Percentiles rank a stretch among this genome's conserved stretches.
phyloP scores from a whole-genome alignment of 257 asterid genomes.

The Gentiana macrophylla region DNA sequence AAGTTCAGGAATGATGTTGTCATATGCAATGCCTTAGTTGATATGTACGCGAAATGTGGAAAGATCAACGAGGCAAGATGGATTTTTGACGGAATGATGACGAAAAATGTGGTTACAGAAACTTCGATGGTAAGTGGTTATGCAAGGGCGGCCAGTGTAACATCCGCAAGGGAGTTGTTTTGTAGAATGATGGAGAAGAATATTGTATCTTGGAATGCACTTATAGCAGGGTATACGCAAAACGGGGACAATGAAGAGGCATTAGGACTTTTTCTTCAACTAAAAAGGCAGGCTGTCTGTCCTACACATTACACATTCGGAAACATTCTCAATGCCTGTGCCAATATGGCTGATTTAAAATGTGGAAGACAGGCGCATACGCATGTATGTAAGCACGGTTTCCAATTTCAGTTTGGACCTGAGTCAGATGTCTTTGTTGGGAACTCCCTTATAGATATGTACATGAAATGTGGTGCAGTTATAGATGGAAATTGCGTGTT shows the following conservation, averaged over 20 bases:
- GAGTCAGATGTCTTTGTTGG: conserved; percentile 19
- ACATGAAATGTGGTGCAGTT: conserved; percentile 19
- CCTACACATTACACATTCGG: conserved; percentile 20
- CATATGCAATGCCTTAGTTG: conserved; percentile 8
- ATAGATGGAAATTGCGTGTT: conserved; percentile 11
- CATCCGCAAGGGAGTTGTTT: conserved; percentile 12
- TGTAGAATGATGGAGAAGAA: conserved; percentile 10
- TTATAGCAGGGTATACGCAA: conserved; percentile 20
- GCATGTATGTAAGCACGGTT: conserved; percentile 7
- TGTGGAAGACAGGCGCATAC: conserved; percentile 17
- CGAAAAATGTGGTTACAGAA: conserved; percentile 6
- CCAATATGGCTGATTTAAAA: conserved; percentile 14
- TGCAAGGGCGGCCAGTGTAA: conserved; percentile 5
- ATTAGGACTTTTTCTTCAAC: conserved; percentile 13
- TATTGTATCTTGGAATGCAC: conserved; percentile 22
- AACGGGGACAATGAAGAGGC: conserved; percentile 17
- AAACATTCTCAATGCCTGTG: conserved; percentile 17
- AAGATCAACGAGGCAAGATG: conserved; percentile 10
- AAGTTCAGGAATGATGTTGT: conserved; percentile 10
- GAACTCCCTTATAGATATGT: conserved; percentile 23
- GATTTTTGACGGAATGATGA: conserved; percentile 7
- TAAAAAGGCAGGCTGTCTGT: conserved; percentile 10
- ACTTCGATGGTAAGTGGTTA: conserved; percentile 10
- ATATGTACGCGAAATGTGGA: conserved; percentile 6
- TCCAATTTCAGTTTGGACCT: conserved; percentile 8